Evolutionary conservation across 1,139 yeast species (phyloP).

Genomic region (Kodamaea arcana): DNA sequence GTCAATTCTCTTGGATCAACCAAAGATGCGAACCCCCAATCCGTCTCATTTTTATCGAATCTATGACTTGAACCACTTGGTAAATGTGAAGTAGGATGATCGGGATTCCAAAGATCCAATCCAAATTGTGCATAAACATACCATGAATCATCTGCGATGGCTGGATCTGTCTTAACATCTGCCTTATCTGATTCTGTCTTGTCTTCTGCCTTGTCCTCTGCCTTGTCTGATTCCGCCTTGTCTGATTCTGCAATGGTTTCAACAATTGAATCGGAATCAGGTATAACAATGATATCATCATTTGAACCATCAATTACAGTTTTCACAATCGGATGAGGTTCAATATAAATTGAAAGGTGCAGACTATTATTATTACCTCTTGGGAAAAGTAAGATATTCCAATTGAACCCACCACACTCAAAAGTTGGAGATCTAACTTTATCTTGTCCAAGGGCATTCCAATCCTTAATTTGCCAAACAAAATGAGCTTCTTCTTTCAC

Average conservation of each 20-base stretch:
- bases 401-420: slow-evolving; percentile 63
- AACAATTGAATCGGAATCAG: slow-evolving; percentile 20
- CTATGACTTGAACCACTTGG: slow-evolving; percentile 77
- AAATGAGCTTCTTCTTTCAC: slow-evolving; percentile 35
- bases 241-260: slow-evolving; percentile 32
- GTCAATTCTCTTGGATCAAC: slow-evolving; percentile 53
- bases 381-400: slow-evolving; percentile 78
- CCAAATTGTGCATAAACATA: slow-evolving; percentile 89
- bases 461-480: slow-evolving; percentile 76
- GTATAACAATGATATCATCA: too few species aligned
- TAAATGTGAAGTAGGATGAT: slow-evolving; percentile 56
- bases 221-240: too few species aligned
- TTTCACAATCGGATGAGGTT: slow-evolving; percentile 45
- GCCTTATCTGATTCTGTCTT: not conserved
- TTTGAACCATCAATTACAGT: slow-evolving; percentile 11
- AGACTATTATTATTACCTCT: slow-evolving; percentile 55
- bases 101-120: slow-evolving; percentile 79
- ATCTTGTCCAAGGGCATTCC: slow-evolving; percentile 50
- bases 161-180: not conserved
- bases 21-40: slow-evolving; percentile 93
- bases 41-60: slow-evolving; percentile 70
- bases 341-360: slow-evolving; percentile 58
- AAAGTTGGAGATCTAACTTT: slow-evolving; percentile 53
- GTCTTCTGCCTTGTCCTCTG: not conserved
- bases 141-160: slow-evolving; percentile 45